Percentiles rank a stretch among this genome's conserved stretches.
Evolutionary conservation across 306 rosid genomes (phyloP).

Genomic region (Fragaria ananassa): DNA sequence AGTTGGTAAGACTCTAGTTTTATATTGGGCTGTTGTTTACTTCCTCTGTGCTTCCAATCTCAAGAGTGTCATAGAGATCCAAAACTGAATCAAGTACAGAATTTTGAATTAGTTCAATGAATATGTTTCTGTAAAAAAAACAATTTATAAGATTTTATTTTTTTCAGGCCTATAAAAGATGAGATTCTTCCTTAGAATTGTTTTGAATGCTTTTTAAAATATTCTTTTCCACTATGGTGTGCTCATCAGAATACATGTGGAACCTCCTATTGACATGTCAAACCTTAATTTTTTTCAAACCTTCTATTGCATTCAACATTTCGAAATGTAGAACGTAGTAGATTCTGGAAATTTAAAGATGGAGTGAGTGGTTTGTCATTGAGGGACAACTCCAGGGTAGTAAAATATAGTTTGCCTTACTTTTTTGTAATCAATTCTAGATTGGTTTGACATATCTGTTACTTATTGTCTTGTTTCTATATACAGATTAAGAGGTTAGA

Average conservation of each 20-base stretch:
- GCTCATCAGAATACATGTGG: neutral
- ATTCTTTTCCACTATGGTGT: neutral
- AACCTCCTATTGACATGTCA: neutral
- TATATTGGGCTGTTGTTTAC: slow-evolving; percentile 37
- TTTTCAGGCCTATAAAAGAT: neutral
- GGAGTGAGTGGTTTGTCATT: neutral
- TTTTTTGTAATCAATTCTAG: neutral
- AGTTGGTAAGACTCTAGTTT: slow-evolving; percentile 36
- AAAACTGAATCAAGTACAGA: neutral
- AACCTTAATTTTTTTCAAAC: too few species aligned
- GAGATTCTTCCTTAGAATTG: neutral
- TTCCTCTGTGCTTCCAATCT: slow-evolving; percentile 47
- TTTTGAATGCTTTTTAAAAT: too few species aligned
- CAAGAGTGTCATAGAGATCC: slow-evolving; percentile 50
- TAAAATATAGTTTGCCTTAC: neutral
- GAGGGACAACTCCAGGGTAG: neutral
- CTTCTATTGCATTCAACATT: too few species aligned
- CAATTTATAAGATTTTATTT: too few species aligned
- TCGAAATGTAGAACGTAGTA: neutral
- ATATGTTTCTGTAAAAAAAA: neutral
- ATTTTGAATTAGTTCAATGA: neutral
- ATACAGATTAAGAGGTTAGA: slow-evolving; percentile 74
- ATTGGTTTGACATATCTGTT: slow-evolving; percentile 2
- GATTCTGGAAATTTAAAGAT: neutral
- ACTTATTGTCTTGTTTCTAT: slow-evolving; percentile 12